A percentile compares a stretch with the other conserved stretches of the same genome.
phyloP scores from a whole-genome alignment of 768 basidiomycete genomes.

The Gloeopeniophorella convolvens region DNA sequence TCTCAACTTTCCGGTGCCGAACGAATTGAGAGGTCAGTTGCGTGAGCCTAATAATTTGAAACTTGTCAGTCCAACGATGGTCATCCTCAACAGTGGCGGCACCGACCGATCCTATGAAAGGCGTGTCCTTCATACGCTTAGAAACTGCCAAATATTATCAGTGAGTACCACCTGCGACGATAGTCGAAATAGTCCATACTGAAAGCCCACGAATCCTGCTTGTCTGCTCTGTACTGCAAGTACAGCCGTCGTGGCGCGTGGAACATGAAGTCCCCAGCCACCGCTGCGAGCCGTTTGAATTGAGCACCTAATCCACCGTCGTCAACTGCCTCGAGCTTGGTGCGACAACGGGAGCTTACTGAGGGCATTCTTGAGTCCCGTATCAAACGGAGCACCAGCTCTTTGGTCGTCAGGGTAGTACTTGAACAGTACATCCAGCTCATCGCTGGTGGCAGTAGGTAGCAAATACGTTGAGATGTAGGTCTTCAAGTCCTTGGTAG shows the following conservation, averaged over 20 bases:
- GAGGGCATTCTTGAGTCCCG: conserved; percentile 20
- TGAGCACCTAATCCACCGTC: conserved; percentile 6
- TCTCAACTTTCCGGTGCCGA: conserved; percentile 7
- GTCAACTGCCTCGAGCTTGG: neutral
- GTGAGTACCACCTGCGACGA: too few species aligned
- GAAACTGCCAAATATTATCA: too few species aligned
- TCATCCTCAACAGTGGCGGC: too few species aligned
- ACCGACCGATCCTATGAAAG: conserved; percentile 17
- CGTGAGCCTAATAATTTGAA: too few species aligned
- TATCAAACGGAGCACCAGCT: conserved; percentile 18
- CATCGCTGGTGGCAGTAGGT: conserved; percentile 16
- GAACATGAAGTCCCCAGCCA: conserved; percentile 20
- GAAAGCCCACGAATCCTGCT: conserved; percentile 18
- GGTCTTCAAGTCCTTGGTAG: neutral
- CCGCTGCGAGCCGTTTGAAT: conserved; percentile 16
- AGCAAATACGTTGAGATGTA: conserved; percentile 22
- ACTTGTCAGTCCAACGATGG: too few species aligned
- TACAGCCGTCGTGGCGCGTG: conserved; percentile 17
- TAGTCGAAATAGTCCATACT: conserved; percentile 3
- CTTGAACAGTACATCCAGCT: conserved; percentile 19
- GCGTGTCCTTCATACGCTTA: conserved; percentile 13
- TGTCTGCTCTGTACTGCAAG: conserved; percentile 4
- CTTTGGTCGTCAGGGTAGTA: conserved; percentile 21
- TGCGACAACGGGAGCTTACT: too few species aligned
- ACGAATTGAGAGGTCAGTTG: conserved; percentile 13